Base-by-base conservation (phyloP, 345 rosid species). In the Barbarea vulgaris region DNA sequence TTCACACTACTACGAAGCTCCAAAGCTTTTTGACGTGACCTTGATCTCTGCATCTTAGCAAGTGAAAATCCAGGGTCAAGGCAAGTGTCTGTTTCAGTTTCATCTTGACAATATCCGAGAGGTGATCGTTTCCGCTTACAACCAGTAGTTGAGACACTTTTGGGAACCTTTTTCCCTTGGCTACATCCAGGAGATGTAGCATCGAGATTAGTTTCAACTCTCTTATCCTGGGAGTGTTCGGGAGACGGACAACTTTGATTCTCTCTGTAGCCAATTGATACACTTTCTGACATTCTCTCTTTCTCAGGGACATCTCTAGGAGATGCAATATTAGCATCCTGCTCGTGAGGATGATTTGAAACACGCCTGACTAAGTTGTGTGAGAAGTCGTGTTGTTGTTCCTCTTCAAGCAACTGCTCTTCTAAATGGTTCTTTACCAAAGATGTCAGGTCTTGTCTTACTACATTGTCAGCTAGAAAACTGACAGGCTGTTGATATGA, bases 41-140 rank as follows among this genome's bases (percentile, higher is more conserved):
- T 89, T 15, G 96, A 89, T 75, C 94, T 91, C 73, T 86, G 88
- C 79, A 88, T 73, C 69, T 79, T 92, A 31, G 83, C 86, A 75
- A 87, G 74, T 41, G 97, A 84, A 63, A 74, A 73, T 63, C 74
- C 73, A 39, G 80, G 80, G 55, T 82, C 83, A 44, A 75, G 73
- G 67, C 61, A 47, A 72, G 60, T 42, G 64, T 66, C 81, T 27
- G 80, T 76, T 39, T 69, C 67, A 58, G 56, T 69, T 65, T 76
- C 76, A 36, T 81, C 80, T 68, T 55, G 79, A 69, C 79, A 79
- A 81, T 75, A 74, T 61, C 59, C 75, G 6, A 85, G 93, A 81
- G 96, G 73, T 25, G 64, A 69, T 28, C 41, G 41, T 74, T 85
- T 88, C 51, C 1, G 72, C 78, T 82, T 82, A 14, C 63, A 33